Evolutionary conservation across 2,329 filamentous ascomycete genomes (phyloP), one percentile per base, ranked within the genome.

Genomic region (Aspergillus amoenus): DNA sequence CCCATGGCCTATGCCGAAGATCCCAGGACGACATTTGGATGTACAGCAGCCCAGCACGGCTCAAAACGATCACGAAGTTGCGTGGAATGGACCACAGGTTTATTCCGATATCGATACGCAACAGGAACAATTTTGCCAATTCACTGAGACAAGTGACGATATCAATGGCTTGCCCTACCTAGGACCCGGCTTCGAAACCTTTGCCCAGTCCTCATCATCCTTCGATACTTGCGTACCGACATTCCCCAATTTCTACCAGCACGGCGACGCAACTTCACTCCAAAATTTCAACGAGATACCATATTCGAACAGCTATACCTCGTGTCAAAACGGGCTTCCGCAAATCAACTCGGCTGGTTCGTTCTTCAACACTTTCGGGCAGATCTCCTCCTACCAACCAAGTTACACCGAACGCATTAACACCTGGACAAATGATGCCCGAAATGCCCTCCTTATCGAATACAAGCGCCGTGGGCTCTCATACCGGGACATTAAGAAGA

Each of bases 401-500:
- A 51, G 42, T 34, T 15, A 37, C 13, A 6, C n/a, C 8, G 51
- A 55, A 8, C 59, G 55, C 39, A 24, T 63, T n/a, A 53, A 43
- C 1, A 7, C 61, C 5, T 63, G 62, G 55, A 59, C 57, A 40
- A 64, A 24, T 12, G 63, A 71, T 11, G 45, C 62, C 9, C 72
- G 70, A 40, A 76, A 80, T 56, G 66, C 65, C 3, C 73, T 77
- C 47, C 63, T 81, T 4, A 68, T 81, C 9, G 61, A 70, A 9
- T 74, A 69, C 56, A 79, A 79, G 57, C 67, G 65, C 4, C 65
- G 68, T 8, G 78, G 77, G 0, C 66, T 78, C 22, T 79, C 78
- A 1, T 81, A 81, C 67, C 78, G 76, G 54, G 72, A 79, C 9
- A 81, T 81, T 62, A 80, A 79, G 58, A 66, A 68, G 21, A 63